A percentile compares a stretch with the other conserved stretches of the same genome.
Conservation (phyloP, 1,139 yeast genomes). For the Pichia sp. region DNA sequence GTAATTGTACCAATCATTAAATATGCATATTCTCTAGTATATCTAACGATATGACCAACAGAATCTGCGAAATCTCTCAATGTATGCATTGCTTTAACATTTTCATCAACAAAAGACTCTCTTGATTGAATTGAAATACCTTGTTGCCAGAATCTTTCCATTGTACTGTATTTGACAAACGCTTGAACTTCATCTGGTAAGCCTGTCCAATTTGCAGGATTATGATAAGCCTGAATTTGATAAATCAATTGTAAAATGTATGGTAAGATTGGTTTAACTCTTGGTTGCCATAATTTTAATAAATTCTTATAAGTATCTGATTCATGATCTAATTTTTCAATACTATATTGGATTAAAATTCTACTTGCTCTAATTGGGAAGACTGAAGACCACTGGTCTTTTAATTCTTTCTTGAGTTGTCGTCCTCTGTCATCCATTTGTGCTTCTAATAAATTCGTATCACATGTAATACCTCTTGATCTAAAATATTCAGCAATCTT, state of each 20-base stretch:
- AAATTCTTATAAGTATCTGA: constrained; percentile 74
- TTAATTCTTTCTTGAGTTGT: constrained; percentile 67
- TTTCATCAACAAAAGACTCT: constrained; percentile 93
- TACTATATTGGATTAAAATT: constrained; percentile 91
- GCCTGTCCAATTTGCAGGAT: constrained; percentile 87
- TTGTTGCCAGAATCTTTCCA: constrained; percentile 97
- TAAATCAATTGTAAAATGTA: constrained; percentile 82
- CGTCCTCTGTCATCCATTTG: constrained; percentile 93
- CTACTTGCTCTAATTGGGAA: constrained; percentile 97
- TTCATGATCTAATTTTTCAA: constrained; percentile 81
- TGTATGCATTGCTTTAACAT: constrained; percentile 90
- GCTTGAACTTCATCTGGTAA: constrained; percentile 88
- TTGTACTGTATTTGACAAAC: constrained; percentile 83
- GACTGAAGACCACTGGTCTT: constrained; percentile 90
- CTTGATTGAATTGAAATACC: constrained; percentile 94
- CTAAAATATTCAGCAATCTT: constrained; percentile 90
- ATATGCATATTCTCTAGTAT: constrained; percentile 95
- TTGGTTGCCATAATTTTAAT: constrained; percentile 84
- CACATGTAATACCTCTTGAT: constrained; percentile 74
- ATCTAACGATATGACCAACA: constrained; percentile 94
- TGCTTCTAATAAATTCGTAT: constrained; percentile 71
- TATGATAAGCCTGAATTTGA: constrained; percentile 93
- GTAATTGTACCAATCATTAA: constrained; percentile 88
- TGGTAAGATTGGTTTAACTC: constrained; percentile 89
- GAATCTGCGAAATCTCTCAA: constrained; percentile 96